Evolutionary conservation across 2,329 filamentous ascomycete genomes (phyloP), one percentile per base, ranked within the genome.

Genomic region (Elsinoe australis): DNA sequence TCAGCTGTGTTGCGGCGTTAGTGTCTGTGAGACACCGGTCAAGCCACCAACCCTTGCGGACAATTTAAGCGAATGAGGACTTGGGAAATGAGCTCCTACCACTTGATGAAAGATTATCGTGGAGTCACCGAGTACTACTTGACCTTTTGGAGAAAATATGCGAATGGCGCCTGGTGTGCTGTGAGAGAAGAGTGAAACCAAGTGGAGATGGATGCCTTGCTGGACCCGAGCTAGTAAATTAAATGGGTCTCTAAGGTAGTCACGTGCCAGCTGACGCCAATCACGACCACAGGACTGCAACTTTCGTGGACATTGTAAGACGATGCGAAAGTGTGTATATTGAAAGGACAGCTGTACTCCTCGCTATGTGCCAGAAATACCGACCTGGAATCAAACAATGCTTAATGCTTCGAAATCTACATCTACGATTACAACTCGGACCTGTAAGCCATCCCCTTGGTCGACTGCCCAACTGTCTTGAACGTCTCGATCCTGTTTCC

Each of bases 381-480:
- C n/a, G n/a, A n/a, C n/a, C n/a, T n/a, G n/a, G n/a, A n/a, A n/a
- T n/a, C n/a, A n/a, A n/a, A n/a, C n/a, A n/a, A n/a, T n/a, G n/a
- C n/a, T n/a, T n/a, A n/a, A n/a, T n/a, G n/a, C n/a, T n/a, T n/a
- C n/a, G n/a, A n/a, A n/a, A n/a, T n/a, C n/a, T n/a, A n/a, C n/a
- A n/a, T 41, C 22, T 41, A 41, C 36, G 26, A 34, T 33, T 48
- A 48, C 24, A 48, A 31, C 19, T 49, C 47, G 18, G 47, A 33
- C 24, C 48, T 53, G 52, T 64, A 71, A 3, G 65, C 68, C 33
- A 53, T 54, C 4, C 68, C 68, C 28, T 59, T 61, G 14, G 49
- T 62, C 19, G 61, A 53, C 42, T 60, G 59, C 8, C 70, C 70
- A 22, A 71, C 56, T 1, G 69, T 72, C 52, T 63, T 61, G 56